Conservation (phyloP, 805 yeast species). For the Priceomyces medius region DNA sequence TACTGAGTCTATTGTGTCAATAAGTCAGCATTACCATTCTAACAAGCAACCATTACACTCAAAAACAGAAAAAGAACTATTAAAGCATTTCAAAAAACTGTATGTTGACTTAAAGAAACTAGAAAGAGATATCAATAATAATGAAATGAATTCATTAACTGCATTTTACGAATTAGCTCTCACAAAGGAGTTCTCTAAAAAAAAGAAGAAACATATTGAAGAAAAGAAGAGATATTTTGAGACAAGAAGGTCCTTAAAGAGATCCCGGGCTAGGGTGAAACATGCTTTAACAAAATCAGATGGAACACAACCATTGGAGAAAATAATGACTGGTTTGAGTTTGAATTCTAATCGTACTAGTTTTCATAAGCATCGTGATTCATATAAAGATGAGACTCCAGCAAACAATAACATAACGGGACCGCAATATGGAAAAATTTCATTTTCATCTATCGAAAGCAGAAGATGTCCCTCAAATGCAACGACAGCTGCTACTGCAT, state of each 20-base stretch:
- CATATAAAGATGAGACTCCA: slow-evolving; percentile 1
- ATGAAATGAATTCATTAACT: slow-evolving; percentile 67
- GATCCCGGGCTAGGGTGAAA: slow-evolving; percentile 33
- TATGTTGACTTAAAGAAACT: slow-evolving; percentile 66
- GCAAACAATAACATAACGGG: not conserved
- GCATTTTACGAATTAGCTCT: slow-evolving; percentile 72
- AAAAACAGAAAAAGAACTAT: slow-evolving; percentile 57
- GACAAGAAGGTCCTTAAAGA: slow-evolving; percentile 30
- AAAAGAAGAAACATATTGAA: slow-evolving; percentile 28
- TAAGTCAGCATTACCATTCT: slow-evolving; percentile 36
- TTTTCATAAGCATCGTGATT: slow-evolving; percentile 3
- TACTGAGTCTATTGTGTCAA: slow-evolving; percentile 37
- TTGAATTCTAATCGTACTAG: slow-evolving; percentile 21
- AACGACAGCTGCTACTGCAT: slow-evolving; percentile 8
- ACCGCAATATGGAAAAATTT: slow-evolving; percentile 16
- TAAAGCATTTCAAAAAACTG: slow-evolving; percentile 56
- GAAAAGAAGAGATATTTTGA: slow-evolving; percentile 33
- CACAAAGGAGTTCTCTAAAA: slow-evolving; percentile 47
- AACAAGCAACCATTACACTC: slow-evolving; percentile 49
- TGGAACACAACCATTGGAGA: slow-evolving; percentile 34
- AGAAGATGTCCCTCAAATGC: slow-evolving; percentile 10
- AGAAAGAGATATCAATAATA: slow-evolving; percentile 53
- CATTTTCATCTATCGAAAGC: slow-evolving; percentile 21
- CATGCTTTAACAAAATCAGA: slow-evolving; percentile 38
- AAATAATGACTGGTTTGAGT: slow-evolving; percentile 37